phyloP scores from a whole-genome alignment of 1,139 yeast genomes.

The Kodamaea sp. region DNA sequence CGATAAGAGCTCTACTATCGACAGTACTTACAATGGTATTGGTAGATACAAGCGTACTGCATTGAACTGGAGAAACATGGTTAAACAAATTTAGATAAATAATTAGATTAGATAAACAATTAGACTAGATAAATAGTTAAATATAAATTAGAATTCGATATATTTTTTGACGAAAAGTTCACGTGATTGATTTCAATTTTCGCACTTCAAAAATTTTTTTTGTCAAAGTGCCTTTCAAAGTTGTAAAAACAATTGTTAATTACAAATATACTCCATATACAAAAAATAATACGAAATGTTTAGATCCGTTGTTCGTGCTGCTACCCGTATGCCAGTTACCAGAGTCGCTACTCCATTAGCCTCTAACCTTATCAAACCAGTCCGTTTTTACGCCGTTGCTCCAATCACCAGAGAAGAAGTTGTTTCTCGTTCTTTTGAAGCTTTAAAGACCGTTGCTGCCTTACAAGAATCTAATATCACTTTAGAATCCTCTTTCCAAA shows the following conservation, averaged over 20 bases:
- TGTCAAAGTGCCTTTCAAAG: background rate
- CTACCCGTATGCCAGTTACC: constrained; percentile 29
- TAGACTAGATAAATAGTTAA: background rate
- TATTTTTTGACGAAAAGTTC: background rate
- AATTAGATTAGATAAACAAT: background rate
- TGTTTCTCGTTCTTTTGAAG: constrained; percentile 46
- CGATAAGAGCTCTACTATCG: constrained; percentile 16
- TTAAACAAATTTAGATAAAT: constrained; percentile 4
- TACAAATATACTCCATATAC: background rate
- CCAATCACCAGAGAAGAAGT: constrained; percentile 49
- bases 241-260: background rate
- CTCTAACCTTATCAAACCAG: constrained; percentile 26
- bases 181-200: constrained; percentile 6
- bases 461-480: constrained; percentile 45
- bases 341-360: constrained; percentile 21
- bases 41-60: constrained; percentile 40
- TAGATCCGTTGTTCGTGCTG: constrained; percentile 34
- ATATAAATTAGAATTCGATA: background rate
- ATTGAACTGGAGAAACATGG: constrained; percentile 43
- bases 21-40: constrained; percentile 11
- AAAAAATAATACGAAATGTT: constrained; percentile 16
- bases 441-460: constrained; percentile 49
- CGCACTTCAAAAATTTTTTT: constrained; percentile 1
- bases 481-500: constrained; percentile 50
- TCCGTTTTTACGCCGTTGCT: constrained; percentile 47